Evolutionary conservation across 108 stramenopile species (phyloP), one percentile per base, ranked within the genome.

Genomic region (Cylindrotheca closterium): DNA sequence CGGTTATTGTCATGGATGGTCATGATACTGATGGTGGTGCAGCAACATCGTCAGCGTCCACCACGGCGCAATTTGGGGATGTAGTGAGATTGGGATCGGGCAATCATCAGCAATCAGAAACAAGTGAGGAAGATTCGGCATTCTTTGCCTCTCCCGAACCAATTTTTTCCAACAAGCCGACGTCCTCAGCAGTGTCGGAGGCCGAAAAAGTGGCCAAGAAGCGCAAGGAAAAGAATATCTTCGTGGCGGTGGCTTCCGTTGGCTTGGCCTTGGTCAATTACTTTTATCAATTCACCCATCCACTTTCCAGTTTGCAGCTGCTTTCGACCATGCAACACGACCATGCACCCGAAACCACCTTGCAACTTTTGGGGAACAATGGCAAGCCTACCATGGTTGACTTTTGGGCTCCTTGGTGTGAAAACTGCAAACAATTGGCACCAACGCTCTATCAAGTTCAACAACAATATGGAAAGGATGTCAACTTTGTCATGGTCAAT

Each of bases 401-500:
- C 51, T 89, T 92, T 78, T 92, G 91, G 91, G 91, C 91, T 3
- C 91, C 88, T 0, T 86, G 81, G 83, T 92, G 91, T 64, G 77
- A 85, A 59, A 92, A 89, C 65, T 92, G 91, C 52, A 83, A 83
- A 51, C 53, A 71, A 19, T 66, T 73, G 29, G 91, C 88, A 19
- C 86, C 91, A 1, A 92, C 91, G 0, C 47, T 92, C 10, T 51
- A 63, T 23, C 53, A 75, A 1, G 55, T 92, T 0, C 85, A 92
- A 57, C 59, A 83, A 59, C 82, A 87, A 52, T 92, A 89, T 55
- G 60, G 58, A 17, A 82, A 83, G 37, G 54, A 63, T 3, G 78
- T 92, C 15, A 92, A 92, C 58, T 92, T 92, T 53, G 83, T 92
- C 30, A 75, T 85, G 82, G 74, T 92, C 32, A 85, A 92, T 63